Percentiles rank a stretch among this genome's conserved stretches.
Conservation (phyloP, 805 yeast genomes). For the Starmerella potacharoeniae region DNA sequence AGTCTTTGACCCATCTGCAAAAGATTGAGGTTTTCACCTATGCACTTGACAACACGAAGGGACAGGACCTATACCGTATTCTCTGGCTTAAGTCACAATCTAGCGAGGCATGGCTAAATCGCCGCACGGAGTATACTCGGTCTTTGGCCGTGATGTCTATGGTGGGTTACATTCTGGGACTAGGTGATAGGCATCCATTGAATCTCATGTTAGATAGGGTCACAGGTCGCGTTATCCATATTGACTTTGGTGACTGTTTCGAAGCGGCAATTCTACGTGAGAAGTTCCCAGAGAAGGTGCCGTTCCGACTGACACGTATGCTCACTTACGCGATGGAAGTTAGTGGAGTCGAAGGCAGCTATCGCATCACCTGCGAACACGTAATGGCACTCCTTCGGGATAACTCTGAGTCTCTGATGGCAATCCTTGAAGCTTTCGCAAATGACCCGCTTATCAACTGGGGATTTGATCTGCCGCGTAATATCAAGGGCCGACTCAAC, state of each 20-base stretch:
- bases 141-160: constrained; percentile 97
- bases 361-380: constrained; percentile 90
- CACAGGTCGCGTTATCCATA: constrained; percentile 92
- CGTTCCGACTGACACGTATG: constrained; percentile 94
- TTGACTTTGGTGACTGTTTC: constrained; percentile 98
- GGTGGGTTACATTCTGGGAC: constrained; percentile 93
- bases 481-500: constrained; percentile 14
- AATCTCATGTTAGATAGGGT: constrained; percentile 88
- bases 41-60: constrained; percentile 88
- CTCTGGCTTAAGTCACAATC: constrained; percentile 93
- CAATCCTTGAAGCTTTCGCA: constrained; percentile 94
- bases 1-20: constrained; percentile 72
- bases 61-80: constrained; percentile 91
- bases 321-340: constrained; percentile 97
- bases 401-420: constrained; percentile 93
- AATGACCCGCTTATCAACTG: constrained; percentile 96
- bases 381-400: constrained; percentile 91
- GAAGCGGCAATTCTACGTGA: constrained; percentile 96
- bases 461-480: constrained; percentile 86
- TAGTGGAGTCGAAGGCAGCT: constrained; percentile 95
- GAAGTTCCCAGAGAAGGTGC: constrained; percentile 96
- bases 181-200: constrained; percentile 97
- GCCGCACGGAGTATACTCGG: constrained; percentile 91
- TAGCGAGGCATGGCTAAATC: constrained; percentile 94
- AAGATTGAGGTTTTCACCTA: constrained; percentile 95